Base-by-base conservation (phyloP, 257 asterid species). In the Striga asiatica region DNA sequence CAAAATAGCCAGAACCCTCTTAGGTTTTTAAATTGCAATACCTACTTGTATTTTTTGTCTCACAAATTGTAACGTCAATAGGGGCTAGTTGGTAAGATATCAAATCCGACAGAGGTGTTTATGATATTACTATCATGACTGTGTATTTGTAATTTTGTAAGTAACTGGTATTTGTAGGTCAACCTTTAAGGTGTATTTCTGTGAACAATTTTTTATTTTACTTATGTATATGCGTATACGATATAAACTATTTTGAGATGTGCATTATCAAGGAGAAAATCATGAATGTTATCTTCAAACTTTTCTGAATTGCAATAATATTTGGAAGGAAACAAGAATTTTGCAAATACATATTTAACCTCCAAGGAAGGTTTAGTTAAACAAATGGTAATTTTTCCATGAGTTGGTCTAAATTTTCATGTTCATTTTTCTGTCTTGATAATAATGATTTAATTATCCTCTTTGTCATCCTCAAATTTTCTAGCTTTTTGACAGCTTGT, bases 201-300 rank as follows among this genome's bases (percentile, higher is more conserved):
- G 41, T 7, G 9, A 34, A 7, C 3, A 27, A 27, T n/a, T n/a
- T n/a, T n/a, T n/a, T n/a, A n/a, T n/a, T n/a, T n/a, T n/a, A n/a
- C n/a, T n/a, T n/a, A n/a, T n/a, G 7, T 27, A 27, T 4, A 10
- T 34, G 11, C 11, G 19, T 43, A 18, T 46, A 29, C 8, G 10
- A 23, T 35, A 11, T 7, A 4, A 38, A 25, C 19, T n/a, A 34
- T 60, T 41, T 43, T 29, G 14, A 9, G 6, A 37, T 51, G 38
- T 66, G 50, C 23, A 11, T 65, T 25, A 24, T 56, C 58, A 21
- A 29, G 20, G 41, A 31, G 57, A 48, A 34, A 37, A 6, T 28
- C 39, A 6, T n/a, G 16, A 13, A 50, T 50, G 27, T 9, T 34
- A 29, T 8, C 46, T 35, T 47, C 11, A 11, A 37, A 39, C 57